phyloP scores from a whole-genome alignment of 768 basidiomycete species.

The Leccinum aurantiacum region DNA sequence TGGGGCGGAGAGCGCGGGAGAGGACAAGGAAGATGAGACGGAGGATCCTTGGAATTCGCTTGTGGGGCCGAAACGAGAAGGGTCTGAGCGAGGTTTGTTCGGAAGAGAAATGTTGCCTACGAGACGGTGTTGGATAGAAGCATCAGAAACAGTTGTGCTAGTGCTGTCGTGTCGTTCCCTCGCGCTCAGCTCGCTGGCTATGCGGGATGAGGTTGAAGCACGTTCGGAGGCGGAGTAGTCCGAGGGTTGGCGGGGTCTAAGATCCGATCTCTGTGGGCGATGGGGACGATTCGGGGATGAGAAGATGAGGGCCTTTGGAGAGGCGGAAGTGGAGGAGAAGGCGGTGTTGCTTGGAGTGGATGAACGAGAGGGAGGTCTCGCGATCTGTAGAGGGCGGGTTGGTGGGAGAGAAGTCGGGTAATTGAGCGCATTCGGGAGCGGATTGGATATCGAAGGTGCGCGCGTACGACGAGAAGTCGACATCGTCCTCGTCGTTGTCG shows the following conservation, averaged over 20 bases:
- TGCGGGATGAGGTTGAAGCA: conserved; percentile 44
- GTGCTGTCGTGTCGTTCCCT: conserved; percentile 49
- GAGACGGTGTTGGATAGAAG: conserved; percentile 35
- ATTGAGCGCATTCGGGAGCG: conserved; percentile 34
- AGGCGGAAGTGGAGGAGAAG: conserved; percentile 35
- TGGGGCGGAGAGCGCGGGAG: conserved; percentile 52
- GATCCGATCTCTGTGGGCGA: conserved; percentile 67
- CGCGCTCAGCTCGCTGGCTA: conserved; percentile 26
- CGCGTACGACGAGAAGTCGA: conserved; percentile 43
- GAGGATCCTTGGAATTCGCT: conserved; percentile 20
- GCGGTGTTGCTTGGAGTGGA: conserved; percentile 50
- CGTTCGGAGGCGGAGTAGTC: conserved; percentile 55
- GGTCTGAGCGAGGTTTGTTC: conserved; percentile 20
- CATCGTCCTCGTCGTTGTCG: conserved; percentile 27
- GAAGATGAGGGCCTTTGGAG: conserved; percentile 41
- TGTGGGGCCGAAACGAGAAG: conserved; percentile 10
- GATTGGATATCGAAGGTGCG: conserved; percentile 45
- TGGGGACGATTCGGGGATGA: conserved; percentile 52
- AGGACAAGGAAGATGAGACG: conserved; percentile 37
- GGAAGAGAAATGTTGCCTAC: conserved; percentile 25
- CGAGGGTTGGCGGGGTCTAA: conserved; percentile 52
- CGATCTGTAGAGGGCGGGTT: conserved; percentile 62
- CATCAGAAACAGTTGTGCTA: conserved; percentile 49
- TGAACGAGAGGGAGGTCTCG: conserved; percentile 53
- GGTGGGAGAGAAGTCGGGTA: conserved; percentile 37